Evolutionary conservation across 805 yeast genomes (phyloP).

Genomic region (Zygotorulaspora danielsina): DNA sequence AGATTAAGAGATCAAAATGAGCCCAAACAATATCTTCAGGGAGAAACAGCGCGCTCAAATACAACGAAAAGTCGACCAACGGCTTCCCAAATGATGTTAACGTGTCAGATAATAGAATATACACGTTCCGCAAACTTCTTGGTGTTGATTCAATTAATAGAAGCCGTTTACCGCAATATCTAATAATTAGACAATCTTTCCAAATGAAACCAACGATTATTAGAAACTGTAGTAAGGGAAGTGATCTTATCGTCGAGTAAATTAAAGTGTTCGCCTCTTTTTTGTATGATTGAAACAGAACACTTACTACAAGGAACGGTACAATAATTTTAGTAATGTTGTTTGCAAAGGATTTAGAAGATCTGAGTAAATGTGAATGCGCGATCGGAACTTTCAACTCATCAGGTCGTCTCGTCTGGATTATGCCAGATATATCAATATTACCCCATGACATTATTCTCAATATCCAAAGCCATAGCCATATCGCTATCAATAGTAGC

Average conservation of each 20-base stretch:
- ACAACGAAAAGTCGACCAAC: slow-evolving; percentile 63
- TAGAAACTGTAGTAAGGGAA: slow-evolving; percentile 25
- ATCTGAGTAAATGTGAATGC: slow-evolving; percentile 40
- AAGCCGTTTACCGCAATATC: slow-evolving; percentile 37
- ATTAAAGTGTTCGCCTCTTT: background rate
- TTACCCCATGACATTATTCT: slow-evolving; percentile 36
- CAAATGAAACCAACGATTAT: slow-evolving; percentile 17
- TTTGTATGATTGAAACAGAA: slow-evolving; percentile 3
- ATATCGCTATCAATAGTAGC: slow-evolving; percentile 46
- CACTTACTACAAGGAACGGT: slow-evolving; percentile 17
- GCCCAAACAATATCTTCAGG: slow-evolving; percentile 8
- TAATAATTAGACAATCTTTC: slow-evolving; percentile 39
- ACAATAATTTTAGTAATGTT: slow-evolving; percentile 24
- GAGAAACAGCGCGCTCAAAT: slow-evolving; percentile 27
- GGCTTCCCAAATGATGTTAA: slow-evolving; percentile 78
- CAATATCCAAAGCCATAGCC: slow-evolving; percentile 51
- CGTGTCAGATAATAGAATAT: slow-evolving; percentile 78
- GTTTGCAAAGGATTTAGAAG: slow-evolving; percentile 25
- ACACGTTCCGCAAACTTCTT: slow-evolving; percentile 42
- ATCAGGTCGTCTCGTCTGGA: slow-evolving; percentile 21
- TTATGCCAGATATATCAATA: slow-evolving; percentile 40
- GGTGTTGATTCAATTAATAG: slow-evolving; percentile 37
- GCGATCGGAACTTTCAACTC: slow-evolving; percentile 27
- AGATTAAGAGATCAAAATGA: slow-evolving; percentile 31
- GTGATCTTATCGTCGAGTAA: slow-evolving; percentile 2